These are phyloP conservation scores for Kalaharituber pfeilii DNA, from an alignment of 2,329 filamentous ascomycete genomes.

Conservation along the genomic window DNA sequence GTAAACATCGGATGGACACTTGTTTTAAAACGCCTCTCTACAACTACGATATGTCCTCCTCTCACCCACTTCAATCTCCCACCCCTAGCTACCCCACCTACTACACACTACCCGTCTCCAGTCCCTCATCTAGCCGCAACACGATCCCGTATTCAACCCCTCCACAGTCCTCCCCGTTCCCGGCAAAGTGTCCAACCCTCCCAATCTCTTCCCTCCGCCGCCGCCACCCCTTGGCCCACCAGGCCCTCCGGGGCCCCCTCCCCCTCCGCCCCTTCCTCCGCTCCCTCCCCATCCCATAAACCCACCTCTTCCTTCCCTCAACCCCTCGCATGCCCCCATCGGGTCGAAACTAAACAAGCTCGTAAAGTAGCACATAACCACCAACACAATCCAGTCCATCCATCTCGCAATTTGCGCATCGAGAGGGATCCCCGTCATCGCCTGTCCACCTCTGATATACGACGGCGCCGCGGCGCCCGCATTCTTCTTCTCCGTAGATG, in stretches of 20 bases:
- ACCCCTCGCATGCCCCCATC: not conserved
- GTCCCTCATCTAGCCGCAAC: not conserved
- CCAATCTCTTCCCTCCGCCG: not conserved
- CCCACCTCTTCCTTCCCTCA: not conserved
- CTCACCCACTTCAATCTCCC: too few relatives aligned
- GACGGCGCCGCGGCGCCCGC: not conserved
- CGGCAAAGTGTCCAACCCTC: not conserved
- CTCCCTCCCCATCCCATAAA: not conserved
- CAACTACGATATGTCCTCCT: too few relatives aligned
- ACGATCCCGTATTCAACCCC: not conserved
- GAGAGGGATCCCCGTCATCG: not conserved
- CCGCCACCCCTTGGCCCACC: not conserved
- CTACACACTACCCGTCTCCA: too few relatives aligned
- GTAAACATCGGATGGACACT: too few relatives aligned
- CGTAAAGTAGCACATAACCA: not conserved
- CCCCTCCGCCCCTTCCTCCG: not conserved
- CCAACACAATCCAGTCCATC: not conserved
- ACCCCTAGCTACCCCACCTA: too few relatives aligned
- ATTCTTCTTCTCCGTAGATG: not conserved
- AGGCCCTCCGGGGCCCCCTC: not conserved
- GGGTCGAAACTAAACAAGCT: not conserved
- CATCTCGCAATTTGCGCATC: not conserved
- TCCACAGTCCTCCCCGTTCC: not conserved
- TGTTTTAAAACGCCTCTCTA: too few relatives aligned
- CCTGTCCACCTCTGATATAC: not conserved